Evolutionary conservation across 192 early-diverging fungal species (phyloP).

Genomic region (Anaeromyces robustus): DNA sequence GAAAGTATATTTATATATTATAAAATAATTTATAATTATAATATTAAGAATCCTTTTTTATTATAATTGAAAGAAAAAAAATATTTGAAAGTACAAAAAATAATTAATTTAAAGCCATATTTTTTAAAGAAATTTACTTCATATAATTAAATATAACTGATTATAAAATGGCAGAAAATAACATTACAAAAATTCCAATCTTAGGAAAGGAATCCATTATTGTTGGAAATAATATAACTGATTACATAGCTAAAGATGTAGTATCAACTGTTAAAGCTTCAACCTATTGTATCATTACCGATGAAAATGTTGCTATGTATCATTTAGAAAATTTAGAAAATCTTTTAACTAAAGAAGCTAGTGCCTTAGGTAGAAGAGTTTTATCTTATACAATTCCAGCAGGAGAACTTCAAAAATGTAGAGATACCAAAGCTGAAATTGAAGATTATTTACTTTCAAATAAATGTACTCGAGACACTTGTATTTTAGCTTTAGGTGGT

Average conservation of each 20-base stretch:
- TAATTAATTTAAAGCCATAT: no score
- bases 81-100: no score
- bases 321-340: conserved; percentile 47
- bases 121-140: no score
- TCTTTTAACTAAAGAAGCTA: conserved; percentile 26
- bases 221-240: conserved; percentile 64
- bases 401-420: conserved; percentile 77
- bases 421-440: conserved; percentile 67
- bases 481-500: conserved; percentile 84
- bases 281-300: conserved; percentile 77
- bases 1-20: no score
- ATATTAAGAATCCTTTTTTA: no score
- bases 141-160: neutral
- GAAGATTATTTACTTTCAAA: conserved; percentile 82
- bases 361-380: conserved; percentile 17
- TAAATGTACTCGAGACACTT: conserved; percentile 81
- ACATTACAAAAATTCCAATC: conserved; percentile 26
- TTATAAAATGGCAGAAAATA: neutral
- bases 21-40: no score
- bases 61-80: no score
- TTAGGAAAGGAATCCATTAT: conserved; percentile 79
- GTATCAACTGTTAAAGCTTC: conserved; percentile 44
- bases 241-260: conserved; percentile 58
- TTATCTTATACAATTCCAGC: conserved; percentile 66
- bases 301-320: conserved; percentile 62